Percentiles rank a stretch among this genome's conserved stretches.
These are phyloP conservation scores for Suhomyces taliae DNA, from an alignment of 1,139 yeast species.

Conservation along the genomic window DNA sequence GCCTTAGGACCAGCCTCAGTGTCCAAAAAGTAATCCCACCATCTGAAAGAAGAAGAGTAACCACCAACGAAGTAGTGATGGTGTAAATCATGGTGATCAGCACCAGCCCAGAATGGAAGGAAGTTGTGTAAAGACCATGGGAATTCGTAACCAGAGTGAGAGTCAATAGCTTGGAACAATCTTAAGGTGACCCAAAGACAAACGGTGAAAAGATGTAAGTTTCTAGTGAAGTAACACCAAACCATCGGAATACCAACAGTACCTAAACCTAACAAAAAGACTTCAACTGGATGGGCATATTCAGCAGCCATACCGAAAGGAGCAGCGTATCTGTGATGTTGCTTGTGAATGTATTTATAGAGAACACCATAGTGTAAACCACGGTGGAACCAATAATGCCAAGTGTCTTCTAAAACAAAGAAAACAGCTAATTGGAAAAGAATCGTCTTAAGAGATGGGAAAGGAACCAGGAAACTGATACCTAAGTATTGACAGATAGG, in stretches of 20 bases:
- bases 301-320: constrained; percentile 53
- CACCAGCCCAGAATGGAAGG: constrained; percentile 53
- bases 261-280: constrained; percentile 45
- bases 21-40: constrained; percentile 45
- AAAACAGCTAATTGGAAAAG: constrained; percentile 36
- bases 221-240: constrained; percentile 37
- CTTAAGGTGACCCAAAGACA: constrained; percentile 45
- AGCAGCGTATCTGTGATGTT: constrained; percentile 51
- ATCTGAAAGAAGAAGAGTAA: constrained; percentile 47
- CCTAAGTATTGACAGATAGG: constrained; percentile 44
- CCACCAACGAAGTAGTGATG: constrained; percentile 49
- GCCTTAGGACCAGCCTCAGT: constrained; percentile 50
- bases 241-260: constrained; percentile 49
- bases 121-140: constrained; percentile 50
- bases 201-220: constrained; percentile 46
- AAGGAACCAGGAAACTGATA: constrained; percentile 40
- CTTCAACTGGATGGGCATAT: constrained; percentile 51
- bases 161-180: constrained; percentile 49
- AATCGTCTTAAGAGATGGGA: constrained; percentile 35
- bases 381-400: constrained; percentile 52
- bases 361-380: constrained; percentile 48
- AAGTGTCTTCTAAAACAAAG: constrained; percentile 46
- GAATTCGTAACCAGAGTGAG: constrained; percentile 51
- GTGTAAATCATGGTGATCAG: constrained; percentile 51
- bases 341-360: constrained; percentile 49